A percentile compares a stretch with the other conserved stretches of the same genome.
phyloP scores from a whole-genome alignment of 2,329 filamentous ascomycete genomes.

The Aureobasidium lini region DNA sequence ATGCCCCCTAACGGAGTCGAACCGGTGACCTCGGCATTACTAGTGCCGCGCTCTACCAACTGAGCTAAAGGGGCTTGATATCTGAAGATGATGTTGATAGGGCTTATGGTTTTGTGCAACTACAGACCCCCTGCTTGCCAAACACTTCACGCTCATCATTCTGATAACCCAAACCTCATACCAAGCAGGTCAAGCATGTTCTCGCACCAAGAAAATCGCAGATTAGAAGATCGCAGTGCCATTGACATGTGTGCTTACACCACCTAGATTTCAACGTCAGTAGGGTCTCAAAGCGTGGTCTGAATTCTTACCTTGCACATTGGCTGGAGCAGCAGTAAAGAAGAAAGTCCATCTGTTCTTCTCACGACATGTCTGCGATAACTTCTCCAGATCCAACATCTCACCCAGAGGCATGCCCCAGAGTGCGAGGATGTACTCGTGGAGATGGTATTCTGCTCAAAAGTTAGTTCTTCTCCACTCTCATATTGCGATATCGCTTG shows the following conservation, averaged over 20 bases:
- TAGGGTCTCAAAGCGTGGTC: background rate
- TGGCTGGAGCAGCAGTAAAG: slow-evolving; percentile 53
- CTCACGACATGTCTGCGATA: slow-evolving; percentile 14
- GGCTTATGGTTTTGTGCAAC: no score
- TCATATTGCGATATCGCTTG: slow-evolving; percentile 41
- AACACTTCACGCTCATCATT: no score
- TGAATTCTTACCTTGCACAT: slow-evolving; percentile 43
- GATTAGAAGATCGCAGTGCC: slow-evolving; percentile 32
- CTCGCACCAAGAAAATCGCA: no score
- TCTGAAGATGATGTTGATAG: background rate
- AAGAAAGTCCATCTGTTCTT: slow-evolving; percentile 27
- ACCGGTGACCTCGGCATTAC: slow-evolving; percentile 9
- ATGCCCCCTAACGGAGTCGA: slow-evolving; percentile 8
- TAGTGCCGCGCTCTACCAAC: slow-evolving; percentile 10
- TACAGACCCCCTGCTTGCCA: no score
- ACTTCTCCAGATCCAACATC: slow-evolving; percentile 48
- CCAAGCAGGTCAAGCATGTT: no score
- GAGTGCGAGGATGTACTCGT: slow-evolving; percentile 40
- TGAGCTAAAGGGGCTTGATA: slow-evolving; percentile 8
- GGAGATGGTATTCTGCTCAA: slow-evolving; percentile 48
- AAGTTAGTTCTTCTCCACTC: background rate
- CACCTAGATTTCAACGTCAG: slow-evolving; percentile 19
- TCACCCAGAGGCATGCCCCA: slow-evolving; percentile 51
- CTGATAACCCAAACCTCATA: no score
- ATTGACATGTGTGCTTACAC: slow-evolving; percentile 38